Conservation (phyloP, 805 yeast genomes). For the Grigorovia transvaalensis region DNA sequence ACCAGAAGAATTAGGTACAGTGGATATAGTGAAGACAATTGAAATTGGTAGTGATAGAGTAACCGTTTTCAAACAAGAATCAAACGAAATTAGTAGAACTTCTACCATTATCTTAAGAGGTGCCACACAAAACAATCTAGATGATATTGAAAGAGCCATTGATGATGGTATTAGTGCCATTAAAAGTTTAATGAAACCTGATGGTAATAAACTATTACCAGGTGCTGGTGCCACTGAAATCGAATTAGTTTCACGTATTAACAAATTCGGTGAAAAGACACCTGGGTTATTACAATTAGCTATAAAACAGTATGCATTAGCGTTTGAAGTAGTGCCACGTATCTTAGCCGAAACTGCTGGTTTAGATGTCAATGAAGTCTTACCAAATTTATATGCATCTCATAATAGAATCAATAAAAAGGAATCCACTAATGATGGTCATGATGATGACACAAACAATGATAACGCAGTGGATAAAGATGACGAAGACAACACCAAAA, state of each 20-base stretch:
- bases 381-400: conserved; percentile 71
- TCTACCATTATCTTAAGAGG: conserved; percentile 92
- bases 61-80: conserved; percentile 77
- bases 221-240: conserved; percentile 97
- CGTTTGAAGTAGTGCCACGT: conserved; percentile 90
- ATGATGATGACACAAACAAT: conserved; percentile 31
- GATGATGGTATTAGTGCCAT: conserved; percentile 93
- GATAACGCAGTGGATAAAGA: conserved; percentile 10
- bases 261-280: conserved; percentile 82
- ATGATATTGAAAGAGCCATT: conserved; percentile 92
- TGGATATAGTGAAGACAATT: conserved; percentile 79
- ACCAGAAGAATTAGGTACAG: conserved; percentile 84
- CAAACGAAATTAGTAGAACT: conserved; percentile 55
- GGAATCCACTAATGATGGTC: conserved; percentile 34
- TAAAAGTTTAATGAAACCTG: conserved; percentile 76
- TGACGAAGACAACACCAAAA: conserved; percentile 15
- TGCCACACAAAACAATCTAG: conserved; percentile 87
- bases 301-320: conserved; percentile 85
- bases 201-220: conserved; percentile 68
- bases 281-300: conserved; percentile 91
- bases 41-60: conserved; percentile 98
- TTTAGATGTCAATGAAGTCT: conserved; percentile 76
- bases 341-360: conserved; percentile 93
- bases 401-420: too few species aligned
- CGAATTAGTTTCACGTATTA: conserved; percentile 69